Evolutionary conservation across 352 stramenopile species (phyloP), one percentile per base, ranked within the genome.

Genomic region (Globisporangium cederbergense): DNA sequence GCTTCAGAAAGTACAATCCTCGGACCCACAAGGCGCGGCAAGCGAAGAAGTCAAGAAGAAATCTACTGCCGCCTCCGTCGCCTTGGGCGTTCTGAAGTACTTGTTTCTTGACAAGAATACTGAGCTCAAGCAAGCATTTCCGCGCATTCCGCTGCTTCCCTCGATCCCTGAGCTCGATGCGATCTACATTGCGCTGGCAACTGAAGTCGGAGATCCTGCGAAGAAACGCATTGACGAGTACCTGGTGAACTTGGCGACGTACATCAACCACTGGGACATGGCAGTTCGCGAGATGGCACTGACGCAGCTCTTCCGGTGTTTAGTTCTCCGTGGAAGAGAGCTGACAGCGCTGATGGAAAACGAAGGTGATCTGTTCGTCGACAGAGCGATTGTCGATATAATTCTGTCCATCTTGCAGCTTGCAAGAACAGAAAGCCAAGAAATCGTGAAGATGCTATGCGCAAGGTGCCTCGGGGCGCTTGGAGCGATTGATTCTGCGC

Each of bases 211-310:
- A 45, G 81, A 93, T 64, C 77, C 78, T 30, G 74, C 65, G 55
- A 53, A 67, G 46, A 79, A 72, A 11, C 64, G 71, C 36, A 58
- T 89, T 18, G 62, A 68, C 1, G 73, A 91, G 7, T 88, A 88
- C 51, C 67, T 96, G 47, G 51, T 72, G 45, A 78, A 85, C 28
- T 64, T 90, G 42, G 68, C 83, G 11, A 62, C 69, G 9, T 91
- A 90, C 36, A 67, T 94, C 20, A 91, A 84, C 46, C 86, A 96
- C 58, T 90, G 87, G 72, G 86, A 95, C 67, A 70, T 78, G 36
- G 76, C 78, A 14, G 88, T 96, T 50, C 84, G 88, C 50, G 85
- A 95, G 68, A 75, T 94, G 22, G 80, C 88, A 16, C 69, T 96
- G 3, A 74, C 70, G 9, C 81, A 96, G 47, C 69, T 96, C 34